Conservation (phyloP, 2,329 filamentous ascomycete genomes). For the Metarhizium guizhouense region DNA sequence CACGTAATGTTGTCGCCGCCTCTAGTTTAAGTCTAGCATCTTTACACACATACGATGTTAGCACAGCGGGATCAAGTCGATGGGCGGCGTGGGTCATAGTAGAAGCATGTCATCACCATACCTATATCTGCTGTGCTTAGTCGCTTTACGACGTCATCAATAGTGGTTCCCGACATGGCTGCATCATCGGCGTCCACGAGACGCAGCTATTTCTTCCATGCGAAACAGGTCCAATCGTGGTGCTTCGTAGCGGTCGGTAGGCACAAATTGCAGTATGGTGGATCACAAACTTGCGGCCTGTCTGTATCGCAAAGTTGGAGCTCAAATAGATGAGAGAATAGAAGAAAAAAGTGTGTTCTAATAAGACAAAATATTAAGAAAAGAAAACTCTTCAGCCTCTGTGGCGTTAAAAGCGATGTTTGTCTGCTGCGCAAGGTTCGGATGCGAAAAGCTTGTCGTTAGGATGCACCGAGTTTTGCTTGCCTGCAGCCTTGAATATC, state of each 20-base stretch:
- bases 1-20: constrained; percentile 76
- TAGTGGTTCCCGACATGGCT: constrained; percentile 51
- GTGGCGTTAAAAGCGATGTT: neutral
- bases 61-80: neutral
- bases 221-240: constrained; percentile 16
- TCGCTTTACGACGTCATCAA: constrained; percentile 56
- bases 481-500: constrained; percentile 9
- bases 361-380: neutral
- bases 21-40: constrained; percentile 76
- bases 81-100: neutral
- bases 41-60: constrained; percentile 24
- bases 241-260: constrained; percentile 9
- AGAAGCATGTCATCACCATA: constrained; percentile 22
- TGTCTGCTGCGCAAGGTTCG: constrained; percentile 3
- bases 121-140: constrained; percentile 47
- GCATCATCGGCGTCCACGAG: constrained; percentile 35
- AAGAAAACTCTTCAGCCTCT: neutral
- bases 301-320: neutral
- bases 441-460: neutral
- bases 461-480: neutral
- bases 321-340: constrained; percentile 4
- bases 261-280: constrained; percentile 5
- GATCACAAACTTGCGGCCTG: constrained; percentile 14
- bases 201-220: constrained; percentile 26
- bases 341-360: neutral